Evolutionary conservation across 305 asterid genomes (phyloP), one percentile per base, ranked within the genome.

Genomic region (Lippia alba): DNA sequence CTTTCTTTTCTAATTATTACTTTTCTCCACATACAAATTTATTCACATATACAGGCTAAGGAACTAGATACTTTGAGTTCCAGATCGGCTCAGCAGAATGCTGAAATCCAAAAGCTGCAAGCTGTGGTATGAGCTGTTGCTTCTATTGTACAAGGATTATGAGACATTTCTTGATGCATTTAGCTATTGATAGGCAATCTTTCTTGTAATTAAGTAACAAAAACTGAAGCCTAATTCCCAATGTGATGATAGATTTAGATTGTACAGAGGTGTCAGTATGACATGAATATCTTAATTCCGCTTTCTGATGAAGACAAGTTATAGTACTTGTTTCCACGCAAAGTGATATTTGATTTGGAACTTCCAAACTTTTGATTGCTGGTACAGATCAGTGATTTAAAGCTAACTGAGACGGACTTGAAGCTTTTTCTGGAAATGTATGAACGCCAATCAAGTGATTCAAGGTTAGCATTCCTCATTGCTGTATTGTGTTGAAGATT

Each of bases 341-440:
- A 61, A 56, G 72, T 56, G 20, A 50, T 57, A 48, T 53, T 70
- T 70, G 69, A 68, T 76, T 68, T 20, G 20, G 33, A 65, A 17
- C 61, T 67, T 20, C 49, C 50, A 44, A 39, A 51, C 62, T 74
- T 49, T 78, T 65, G 56, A 80, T 77, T 78, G 49, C 68, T 74
- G 79, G 79, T 60, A 67, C 89, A 95, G 99, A 85, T 89, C 64
- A 81, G 79, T 74, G 93, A 90, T 77, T 83, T 95, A 79, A 85
- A 87, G 82, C 74, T 63, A 76, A 79, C 85, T 67, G 91, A 86
- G 61, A 60, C 45, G 56, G 96, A 90, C 71, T 74, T 90, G 82
- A 87, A 85, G 80, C 94, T 87, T 70, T 76, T 92, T 79, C 73
- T 85, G 82, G 96, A 83, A 63, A 87, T 87, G 96, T 86, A 82